These are phyloP conservation scores for Sporothrix curviconia DNA, from an alignment of 2,329 filamentous ascomycete species.

Conservation along the genomic window DNA sequence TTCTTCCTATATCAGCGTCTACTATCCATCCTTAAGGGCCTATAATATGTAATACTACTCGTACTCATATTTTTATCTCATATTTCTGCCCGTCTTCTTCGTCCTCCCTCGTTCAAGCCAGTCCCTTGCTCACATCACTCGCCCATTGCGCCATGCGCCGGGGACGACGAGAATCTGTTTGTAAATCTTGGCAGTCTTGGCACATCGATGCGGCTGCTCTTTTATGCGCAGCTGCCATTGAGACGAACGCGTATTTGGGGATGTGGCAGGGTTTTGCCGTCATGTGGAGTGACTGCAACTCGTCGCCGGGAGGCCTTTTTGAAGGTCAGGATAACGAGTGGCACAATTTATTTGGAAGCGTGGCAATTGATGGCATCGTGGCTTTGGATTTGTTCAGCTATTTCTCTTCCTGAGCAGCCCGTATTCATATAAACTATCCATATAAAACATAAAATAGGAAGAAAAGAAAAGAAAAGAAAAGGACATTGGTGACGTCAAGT, in stretches of 20 bases:
- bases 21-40: no score
- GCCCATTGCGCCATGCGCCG: background rate
- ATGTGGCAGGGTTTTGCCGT: background rate
- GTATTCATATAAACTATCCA: background rate
- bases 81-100: background rate
- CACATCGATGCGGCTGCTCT: background rate
- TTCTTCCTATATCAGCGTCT: background rate
- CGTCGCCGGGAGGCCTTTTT: no score
- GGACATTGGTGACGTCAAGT: background rate
- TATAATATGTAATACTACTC: no score
- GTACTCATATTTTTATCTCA: background rate
- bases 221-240: background rate
- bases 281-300: no score
- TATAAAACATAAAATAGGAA: background rate
- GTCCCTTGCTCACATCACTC: background rate
- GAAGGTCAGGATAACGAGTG: no score
- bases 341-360: no score
- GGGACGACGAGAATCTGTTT: constrained; percentile 1
- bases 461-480: background rate
- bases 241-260: background rate
- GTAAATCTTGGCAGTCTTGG: constrained; percentile 10
- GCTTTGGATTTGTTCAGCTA: no score
- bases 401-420: no score
- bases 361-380: no score
- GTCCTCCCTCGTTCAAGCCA: background rate